Conservation (phyloP, 441 rosid genomes). For the Populus tomentosa region DNA sequence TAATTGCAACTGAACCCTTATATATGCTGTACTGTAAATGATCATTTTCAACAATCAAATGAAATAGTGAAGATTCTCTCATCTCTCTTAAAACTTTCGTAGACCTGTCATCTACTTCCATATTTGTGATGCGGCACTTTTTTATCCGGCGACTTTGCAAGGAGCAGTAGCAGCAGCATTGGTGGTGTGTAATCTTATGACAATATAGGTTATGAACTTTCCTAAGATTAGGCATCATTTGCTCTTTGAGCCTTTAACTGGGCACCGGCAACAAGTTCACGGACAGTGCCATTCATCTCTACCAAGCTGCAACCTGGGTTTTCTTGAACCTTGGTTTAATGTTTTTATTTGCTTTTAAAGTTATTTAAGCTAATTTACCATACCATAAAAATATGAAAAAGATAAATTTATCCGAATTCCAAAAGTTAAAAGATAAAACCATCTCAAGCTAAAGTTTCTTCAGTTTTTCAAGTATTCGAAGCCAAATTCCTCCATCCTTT, state of each 20-base stretch:
- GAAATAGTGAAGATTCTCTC: not conserved
- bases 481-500: too few species aligned
- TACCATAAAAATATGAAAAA: too few species aligned
- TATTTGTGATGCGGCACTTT: not conserved
- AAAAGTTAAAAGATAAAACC: too few species aligned
- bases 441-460: too few species aligned
- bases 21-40: not conserved
- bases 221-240: not conserved
- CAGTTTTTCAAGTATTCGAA: too few species aligned
- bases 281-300: constrained; percentile 58
- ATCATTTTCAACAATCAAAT: not conserved
- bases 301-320: not conserved
- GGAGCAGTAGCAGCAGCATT: not conserved
- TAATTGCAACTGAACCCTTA: not conserved
- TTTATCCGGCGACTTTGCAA: not conserved
- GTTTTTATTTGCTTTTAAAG: too few species aligned
- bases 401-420: too few species aligned
- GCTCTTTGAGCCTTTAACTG: constrained; percentile 18
- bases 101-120: not conserved
- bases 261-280: constrained; percentile 70
- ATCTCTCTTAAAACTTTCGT: not conserved
- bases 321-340: too few species aligned
- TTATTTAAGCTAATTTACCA: too few species aligned
- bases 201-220: not conserved
- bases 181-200: not conserved